phyloP scores from a whole-genome alignment of 1,139 yeast species.

The Pichia sp. region DNA sequence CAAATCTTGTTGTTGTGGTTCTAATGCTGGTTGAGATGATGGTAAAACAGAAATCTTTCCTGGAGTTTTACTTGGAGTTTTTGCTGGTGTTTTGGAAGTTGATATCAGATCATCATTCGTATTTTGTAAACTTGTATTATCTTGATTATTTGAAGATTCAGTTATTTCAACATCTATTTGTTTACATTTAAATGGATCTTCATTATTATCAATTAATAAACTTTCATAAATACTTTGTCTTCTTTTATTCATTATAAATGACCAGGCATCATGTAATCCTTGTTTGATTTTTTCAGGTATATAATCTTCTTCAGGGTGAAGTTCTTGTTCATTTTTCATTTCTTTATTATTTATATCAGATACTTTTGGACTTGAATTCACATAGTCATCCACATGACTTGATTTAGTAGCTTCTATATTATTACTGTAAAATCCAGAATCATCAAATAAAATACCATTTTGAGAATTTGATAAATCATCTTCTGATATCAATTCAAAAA shows the following conservation, averaged over 20 bases:
- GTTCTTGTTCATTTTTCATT: not conserved
- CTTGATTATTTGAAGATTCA: not conserved
- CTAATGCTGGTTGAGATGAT: not conserved
- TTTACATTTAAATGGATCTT: slow-evolving; percentile 15
- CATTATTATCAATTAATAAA: slow-evolving; percentile 20
- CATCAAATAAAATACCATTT: slow-evolving; percentile 33
- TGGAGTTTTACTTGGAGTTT: slow-evolving; percentile 6
- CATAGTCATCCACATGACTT: slow-evolving; percentile 18
- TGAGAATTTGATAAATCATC: slow-evolving; percentile 36
- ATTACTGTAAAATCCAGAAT: slow-evolving; percentile 5
- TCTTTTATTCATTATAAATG: slow-evolving; percentile 40
- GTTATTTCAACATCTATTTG: no score
- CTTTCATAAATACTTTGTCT: slow-evolving; percentile 48
- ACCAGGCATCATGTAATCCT: slow-evolving; percentile 37
- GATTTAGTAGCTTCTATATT: slow-evolving; percentile 11
- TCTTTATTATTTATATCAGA: not conserved
- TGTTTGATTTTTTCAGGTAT: slow-evolving; percentile 13
- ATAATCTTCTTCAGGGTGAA: slow-evolving; percentile 2
- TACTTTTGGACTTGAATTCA: slow-evolving; percentile 5
- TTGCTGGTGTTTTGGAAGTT: not conserved
- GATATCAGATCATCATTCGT: not conserved
- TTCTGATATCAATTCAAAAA: slow-evolving; percentile 27
- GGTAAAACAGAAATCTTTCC: not conserved
- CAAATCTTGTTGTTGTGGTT: not conserved
- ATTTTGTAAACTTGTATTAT: no score